Percentiles rank a stretch among this genome's conserved stretches.
Conservation (phyloP, 2,329 filamentous ascomycete species). For the Epichloe amarillans region DNA sequence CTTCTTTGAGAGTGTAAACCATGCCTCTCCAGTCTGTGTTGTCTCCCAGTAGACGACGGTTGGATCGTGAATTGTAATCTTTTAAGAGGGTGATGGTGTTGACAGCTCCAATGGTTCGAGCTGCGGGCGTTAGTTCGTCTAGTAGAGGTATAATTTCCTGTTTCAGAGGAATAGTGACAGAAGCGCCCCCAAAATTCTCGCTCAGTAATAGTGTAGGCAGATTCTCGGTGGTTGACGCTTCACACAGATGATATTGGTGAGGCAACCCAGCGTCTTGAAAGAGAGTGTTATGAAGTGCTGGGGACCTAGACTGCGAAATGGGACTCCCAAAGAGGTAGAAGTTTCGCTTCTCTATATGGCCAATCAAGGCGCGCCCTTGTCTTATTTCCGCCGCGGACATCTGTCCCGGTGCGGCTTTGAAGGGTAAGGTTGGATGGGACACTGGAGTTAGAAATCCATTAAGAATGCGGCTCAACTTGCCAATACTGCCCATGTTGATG, state of each 20-base stretch:
- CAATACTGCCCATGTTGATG: conserved; percentile 84
- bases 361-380: conserved; percentile 61
- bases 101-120: conserved; percentile 74
- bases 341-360: conserved; percentile 58
- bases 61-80: conserved; percentile 19
- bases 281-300: conserved; percentile 77
- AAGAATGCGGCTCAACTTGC: conserved; percentile 79
- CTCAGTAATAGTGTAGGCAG: conserved; percentile 53
- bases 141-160: conserved; percentile 71
- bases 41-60: conserved; percentile 56
- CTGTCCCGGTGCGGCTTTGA: conserved; percentile 88
- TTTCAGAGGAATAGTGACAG: conserved; percentile 92
- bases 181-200: conserved; percentile 82
- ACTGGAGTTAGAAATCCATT: conserved; percentile 94
- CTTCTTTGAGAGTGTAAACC: conserved; percentile 60
- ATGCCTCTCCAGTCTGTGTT: conserved; percentile 98
- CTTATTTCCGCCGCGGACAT: conserved; percentile 83
- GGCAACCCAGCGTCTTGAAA: conserved; percentile 69
- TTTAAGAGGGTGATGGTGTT: conserved; percentile 71
- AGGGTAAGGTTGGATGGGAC: conserved; percentile 75
- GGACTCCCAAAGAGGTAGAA: conserved; percentile 87
- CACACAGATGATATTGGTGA: conserved; percentile 63
- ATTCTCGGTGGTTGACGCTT: conserved; percentile 54
- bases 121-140: conserved; percentile 68
- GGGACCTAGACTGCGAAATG: conserved; percentile 69